Evolutionary conservation across 169 alveolate species (phyloP), one percentile per base, ranked within the genome.

Genomic region (Plasmodium coatneyi): DNA sequence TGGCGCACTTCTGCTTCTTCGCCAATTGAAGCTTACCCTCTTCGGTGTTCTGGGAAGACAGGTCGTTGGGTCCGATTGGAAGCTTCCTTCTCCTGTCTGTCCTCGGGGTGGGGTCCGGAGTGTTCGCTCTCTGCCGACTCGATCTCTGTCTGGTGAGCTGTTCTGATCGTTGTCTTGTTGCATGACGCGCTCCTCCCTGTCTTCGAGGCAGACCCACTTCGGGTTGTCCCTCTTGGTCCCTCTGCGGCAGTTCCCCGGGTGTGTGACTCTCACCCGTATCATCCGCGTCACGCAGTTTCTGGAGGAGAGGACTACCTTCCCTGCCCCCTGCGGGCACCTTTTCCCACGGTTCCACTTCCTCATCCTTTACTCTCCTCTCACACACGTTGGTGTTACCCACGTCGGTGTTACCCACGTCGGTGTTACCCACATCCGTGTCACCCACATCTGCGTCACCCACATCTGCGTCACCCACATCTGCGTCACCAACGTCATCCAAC

Each of bases 1-100:
- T 41, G 41, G 14, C 39, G 49, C 74, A 54, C 70, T 81, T 81
- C 70, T 19, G 25, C 54, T 81, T 81, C 39, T 81, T 52, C 56
- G 22, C 89, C 70, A 52, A 81, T 6, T 46, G 12, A 0, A 16
- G 34, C 52, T 81, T 81, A 81, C 89, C 89, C 70, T 81, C 79
- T 41, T 36, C 70, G 71, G 79, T 81, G 54, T 36, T 81, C 70
- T 81, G 60, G 12, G 43, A 1, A 7, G 32, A 79, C 9, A 32
- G 6, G 70, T 36, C 39, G 32, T 16, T 19, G 7, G 70, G n/a
- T 12, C n/a, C 84, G 2, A 36, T 14, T 41, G 19, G 71, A n/a
- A 79, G 39, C 30, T 41, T 79, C 32, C 84, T 79, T 25, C 84
- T 79, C 56, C 84, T 79, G 70, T 36, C 84, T 9, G 3, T n/a